These are phyloP conservation scores for Microbotryum scabiosae DNA, from an alignment of 1,284 basidiomycete species.

Conservation along the genomic window DNA sequence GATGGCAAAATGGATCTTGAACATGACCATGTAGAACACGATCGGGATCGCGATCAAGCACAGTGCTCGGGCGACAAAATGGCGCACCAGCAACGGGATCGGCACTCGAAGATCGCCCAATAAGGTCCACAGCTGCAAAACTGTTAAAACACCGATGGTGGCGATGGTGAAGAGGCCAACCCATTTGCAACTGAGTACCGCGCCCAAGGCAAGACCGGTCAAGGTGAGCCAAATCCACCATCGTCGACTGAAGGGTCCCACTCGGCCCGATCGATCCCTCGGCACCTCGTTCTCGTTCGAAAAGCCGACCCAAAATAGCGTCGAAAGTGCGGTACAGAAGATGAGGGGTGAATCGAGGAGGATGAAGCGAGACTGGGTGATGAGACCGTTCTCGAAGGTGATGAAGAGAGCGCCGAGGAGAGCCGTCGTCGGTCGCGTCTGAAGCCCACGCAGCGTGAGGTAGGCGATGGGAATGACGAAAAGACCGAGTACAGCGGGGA, in stretches of 20 bases:
- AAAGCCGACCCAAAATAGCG: slow-evolving; percentile 82
- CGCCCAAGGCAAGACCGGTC: slow-evolving; percentile 80
- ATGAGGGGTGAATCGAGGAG: slow-evolving; percentile 94
- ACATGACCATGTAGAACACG: slow-evolving; percentile 89
- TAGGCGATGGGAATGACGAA: slow-evolving; percentile 84
- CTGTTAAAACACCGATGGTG: slow-evolving; percentile 75
- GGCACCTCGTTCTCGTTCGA: slow-evolving; percentile 68
- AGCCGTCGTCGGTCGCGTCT: slow-evolving; percentile 80
- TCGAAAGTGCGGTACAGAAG: slow-evolving; percentile 90
- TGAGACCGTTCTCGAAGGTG: slow-evolving; percentile 91
- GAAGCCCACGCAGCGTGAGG: slow-evolving; percentile 83
- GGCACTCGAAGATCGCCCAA: slow-evolving; percentile 79
- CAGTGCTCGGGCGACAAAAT: slow-evolving; percentile 79
- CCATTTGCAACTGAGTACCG: slow-evolving; percentile 93
- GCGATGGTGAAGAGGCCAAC: slow-evolving; percentile 98
- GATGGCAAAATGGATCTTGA: slow-evolving; percentile 86
- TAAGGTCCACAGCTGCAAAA: slow-evolving; percentile 81
- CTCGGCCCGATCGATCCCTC: slow-evolving; percentile 17
- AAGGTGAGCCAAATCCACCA: slow-evolving; percentile 95
- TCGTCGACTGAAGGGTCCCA: slow-evolving; percentile 43
- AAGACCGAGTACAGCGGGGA: slow-evolving; percentile 83
- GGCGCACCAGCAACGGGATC: slow-evolving; percentile 63
- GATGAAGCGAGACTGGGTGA: slow-evolving; percentile 93
- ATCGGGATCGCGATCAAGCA: slow-evolving; percentile 80
- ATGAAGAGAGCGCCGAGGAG: slow-evolving; percentile 82